Evolutionary conservation across 2,329 filamentous ascomycete species (phyloP).

Genomic region (Ceratocystis cubensis): DNA sequence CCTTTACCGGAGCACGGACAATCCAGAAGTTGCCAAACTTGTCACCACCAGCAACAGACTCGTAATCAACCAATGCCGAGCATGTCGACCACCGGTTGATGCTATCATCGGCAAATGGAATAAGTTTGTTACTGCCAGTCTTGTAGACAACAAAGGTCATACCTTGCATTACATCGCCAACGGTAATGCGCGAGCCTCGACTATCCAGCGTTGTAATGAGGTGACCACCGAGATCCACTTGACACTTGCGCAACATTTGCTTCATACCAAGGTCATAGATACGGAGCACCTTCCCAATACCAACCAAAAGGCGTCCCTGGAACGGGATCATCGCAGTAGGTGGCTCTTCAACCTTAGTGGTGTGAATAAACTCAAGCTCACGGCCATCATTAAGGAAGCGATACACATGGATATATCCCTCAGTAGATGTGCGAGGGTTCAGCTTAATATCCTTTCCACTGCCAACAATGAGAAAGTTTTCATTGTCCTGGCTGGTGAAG

Average conservation of each 20-base stretch:
- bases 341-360: constrained; percentile 82
- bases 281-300: constrained; percentile 67
- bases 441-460: constrained; percentile 83
- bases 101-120: constrained; percentile 85
- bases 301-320: constrained; percentile 79
- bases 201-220: constrained; percentile 83
- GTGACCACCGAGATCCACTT: constrained; percentile 64
- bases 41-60: constrained; percentile 86
- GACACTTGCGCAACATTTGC: constrained; percentile 82
- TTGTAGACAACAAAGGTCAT: constrained; percentile 92
- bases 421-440: constrained; percentile 59
- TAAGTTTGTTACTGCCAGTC: constrained; percentile 75
- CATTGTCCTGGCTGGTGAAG: constrained; percentile 79
- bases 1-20: constrained; percentile 72
- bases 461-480: constrained; percentile 84
- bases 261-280: constrained; percentile 90
- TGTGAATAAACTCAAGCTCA: constrained; percentile 87
- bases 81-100: constrained; percentile 84
- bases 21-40: constrained; percentile 97
- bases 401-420: constrained; percentile 86
- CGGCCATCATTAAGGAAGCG: constrained; percentile 77
- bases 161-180: constrained; percentile 85
- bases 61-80: constrained; percentile 92
- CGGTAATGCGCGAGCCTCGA: constrained; percentile 80
- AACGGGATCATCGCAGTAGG: constrained; percentile 85